phyloP scores from a whole-genome alignment of 257 asterid genomes.

The Solanum chiquidenum region DNA sequence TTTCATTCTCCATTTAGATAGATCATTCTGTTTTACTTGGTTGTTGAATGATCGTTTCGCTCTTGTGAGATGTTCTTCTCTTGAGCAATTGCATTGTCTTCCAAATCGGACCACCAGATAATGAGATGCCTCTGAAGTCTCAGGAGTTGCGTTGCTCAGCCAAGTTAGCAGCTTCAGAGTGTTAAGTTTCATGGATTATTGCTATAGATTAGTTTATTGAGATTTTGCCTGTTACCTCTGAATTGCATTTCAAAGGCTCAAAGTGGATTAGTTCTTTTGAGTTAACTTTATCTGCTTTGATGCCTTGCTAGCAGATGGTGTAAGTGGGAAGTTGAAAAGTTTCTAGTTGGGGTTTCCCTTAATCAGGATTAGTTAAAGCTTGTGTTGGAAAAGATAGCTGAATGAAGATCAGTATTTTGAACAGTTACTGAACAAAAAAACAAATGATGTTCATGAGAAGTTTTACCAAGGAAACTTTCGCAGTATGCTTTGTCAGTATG shows the following conservation, averaged over 20 bases:
- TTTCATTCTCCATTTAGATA: not conserved
- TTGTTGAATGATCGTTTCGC: not conserved
- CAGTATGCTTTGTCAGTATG: not conserved
- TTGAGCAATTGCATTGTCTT: not conserved
- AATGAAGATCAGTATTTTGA: not conserved
- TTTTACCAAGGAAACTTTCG: not conserved
- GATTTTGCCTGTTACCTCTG: not conserved
- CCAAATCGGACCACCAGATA: not conserved
- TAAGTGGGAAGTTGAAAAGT: not conserved
- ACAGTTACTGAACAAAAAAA: not conserved
- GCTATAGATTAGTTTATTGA: not conserved
- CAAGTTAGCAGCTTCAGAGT: not conserved
- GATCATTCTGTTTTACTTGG: not conserved
- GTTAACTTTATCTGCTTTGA: not conserved
- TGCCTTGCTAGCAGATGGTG: not conserved
- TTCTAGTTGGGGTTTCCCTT: not conserved
- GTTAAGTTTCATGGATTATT: not conserved
- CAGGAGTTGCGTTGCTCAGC: not conserved
- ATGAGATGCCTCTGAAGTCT: not conserved
- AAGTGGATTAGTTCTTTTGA: not conserved
- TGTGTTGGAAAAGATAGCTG: not conserved
- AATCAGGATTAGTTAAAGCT: not conserved
- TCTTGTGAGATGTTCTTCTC: slow-evolving; percentile 3
- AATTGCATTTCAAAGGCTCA: not conserved
- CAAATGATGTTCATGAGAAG: not conserved